phyloP scores from a whole-genome alignment of 352 stramenopile genomes.

The Globisporangium cylindrosporum region DNA sequence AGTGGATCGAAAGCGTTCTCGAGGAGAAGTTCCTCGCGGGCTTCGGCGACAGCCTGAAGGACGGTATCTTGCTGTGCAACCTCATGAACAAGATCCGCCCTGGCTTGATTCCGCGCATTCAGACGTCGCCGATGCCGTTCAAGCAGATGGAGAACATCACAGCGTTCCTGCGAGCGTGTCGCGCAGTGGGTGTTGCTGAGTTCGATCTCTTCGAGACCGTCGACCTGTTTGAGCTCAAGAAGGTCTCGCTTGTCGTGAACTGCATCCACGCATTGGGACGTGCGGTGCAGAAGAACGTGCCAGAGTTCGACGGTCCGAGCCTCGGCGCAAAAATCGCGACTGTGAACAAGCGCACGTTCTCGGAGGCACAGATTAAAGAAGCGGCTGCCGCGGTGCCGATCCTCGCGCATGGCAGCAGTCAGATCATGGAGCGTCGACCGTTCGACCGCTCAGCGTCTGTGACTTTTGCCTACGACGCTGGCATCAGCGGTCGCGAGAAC shows the following conservation, averaged over 20 bases:
- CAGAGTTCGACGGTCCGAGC: conserved; percentile 60
- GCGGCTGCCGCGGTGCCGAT: conserved; percentile 54
- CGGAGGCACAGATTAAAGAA: conserved; percentile 60
- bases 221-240: conserved; percentile 88
- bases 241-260: conserved; percentile 78
- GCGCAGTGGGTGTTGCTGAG: conserved; percentile 79
- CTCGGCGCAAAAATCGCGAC: conserved; percentile 78
- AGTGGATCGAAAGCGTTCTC: conserved; percentile 78
- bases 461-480: conserved; percentile 62
- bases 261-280: conserved; percentile 83
- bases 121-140: conserved; percentile 75
- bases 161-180: conserved; percentile 76
- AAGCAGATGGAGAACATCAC: conserved; percentile 92
- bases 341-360: conserved; percentile 62
- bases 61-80: conserved; percentile 76
- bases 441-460: conserved; percentile 71
- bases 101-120: conserved; percentile 48
- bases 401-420: conserved; percentile 49
- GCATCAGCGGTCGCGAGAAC: conserved; percentile 25
- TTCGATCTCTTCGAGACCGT: conserved; percentile 91
- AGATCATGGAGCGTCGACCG: conserved; percentile 58
- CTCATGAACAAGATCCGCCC: conserved; percentile 78
- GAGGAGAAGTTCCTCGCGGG: conserved; percentile 62
- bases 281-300: conserved; percentile 70
- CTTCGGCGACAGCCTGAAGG: conserved; percentile 75